phyloP scores from a whole-genome alignment of 495 filamentous ascomycete genomes.

The Hypomontagnella monticulosa region DNA sequence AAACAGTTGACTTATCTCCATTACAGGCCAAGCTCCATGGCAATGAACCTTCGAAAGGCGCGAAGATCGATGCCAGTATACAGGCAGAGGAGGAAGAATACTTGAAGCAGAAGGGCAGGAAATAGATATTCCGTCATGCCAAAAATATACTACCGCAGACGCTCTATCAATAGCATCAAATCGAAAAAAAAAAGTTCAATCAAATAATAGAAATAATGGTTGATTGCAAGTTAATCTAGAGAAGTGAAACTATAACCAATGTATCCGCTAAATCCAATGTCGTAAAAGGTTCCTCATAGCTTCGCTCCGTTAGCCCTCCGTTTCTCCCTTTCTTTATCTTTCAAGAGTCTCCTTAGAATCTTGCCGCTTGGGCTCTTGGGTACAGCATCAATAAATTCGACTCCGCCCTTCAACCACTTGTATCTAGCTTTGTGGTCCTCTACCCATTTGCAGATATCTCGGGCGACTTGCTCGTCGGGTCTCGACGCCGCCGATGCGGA shows the following conservation, averaged over 20 bases:
- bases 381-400: conserved; percentile 77
- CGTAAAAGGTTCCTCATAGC: conserved; percentile 42
- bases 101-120: conserved; percentile 63
- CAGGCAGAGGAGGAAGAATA: conserved; percentile 71
- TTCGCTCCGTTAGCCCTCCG: conserved; percentile 69
- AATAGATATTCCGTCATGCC: conserved; percentile 18
- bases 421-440: conserved; percentile 84
- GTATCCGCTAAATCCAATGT: too few species aligned
- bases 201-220: not conserved
- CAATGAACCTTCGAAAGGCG: conserved; percentile 72
- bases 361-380: conserved; percentile 95
- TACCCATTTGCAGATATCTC: conserved; percentile 78
- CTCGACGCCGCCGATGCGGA: conserved; percentile 68
- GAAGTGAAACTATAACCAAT: not conserved
- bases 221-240: not conserved
- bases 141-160: too few species aligned
- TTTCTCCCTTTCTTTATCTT: conserved; percentile 80
- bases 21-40: conserved; percentile 69
- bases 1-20: not conserved
- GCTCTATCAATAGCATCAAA: too few species aligned
- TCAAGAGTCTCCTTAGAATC: conserved; percentile 82
- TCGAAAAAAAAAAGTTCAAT: too few species aligned
- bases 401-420: conserved; percentile 89
- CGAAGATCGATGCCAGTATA: conserved; percentile 71
- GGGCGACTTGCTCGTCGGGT: conserved; percentile 56